These are phyloP conservation scores for Chlamydomonas sphaeroides DNA, from an alignment of 139 green algal species.

Conservation along the genomic window DNA sequence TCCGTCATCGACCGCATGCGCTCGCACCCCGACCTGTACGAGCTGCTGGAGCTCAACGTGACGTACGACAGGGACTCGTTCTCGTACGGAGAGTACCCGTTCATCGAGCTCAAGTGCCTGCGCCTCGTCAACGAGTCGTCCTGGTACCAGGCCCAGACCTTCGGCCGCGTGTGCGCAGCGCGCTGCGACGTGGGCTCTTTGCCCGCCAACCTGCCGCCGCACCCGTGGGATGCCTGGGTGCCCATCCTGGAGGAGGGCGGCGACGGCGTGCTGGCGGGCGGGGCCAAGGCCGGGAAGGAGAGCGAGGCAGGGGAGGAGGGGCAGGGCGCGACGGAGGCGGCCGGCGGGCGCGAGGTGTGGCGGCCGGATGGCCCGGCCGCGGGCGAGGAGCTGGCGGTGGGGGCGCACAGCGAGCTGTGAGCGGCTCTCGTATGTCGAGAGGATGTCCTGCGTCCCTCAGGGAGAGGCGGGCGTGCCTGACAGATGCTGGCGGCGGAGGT, in stretches of 20 bases:
- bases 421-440: too few relatives aligned
- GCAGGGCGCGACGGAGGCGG: too few relatives aligned
- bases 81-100: background rate
- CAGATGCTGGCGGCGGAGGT: too few relatives aligned
- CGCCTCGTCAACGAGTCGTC: background rate
- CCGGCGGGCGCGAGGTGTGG: too few relatives aligned
- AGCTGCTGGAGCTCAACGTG: conserved; percentile 45
- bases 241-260: background rate
- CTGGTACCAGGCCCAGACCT: conserved; percentile 27
- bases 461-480: too few relatives aligned
- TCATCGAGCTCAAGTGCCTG: conserved; percentile 32
- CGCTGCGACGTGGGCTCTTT: background rate
- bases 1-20: background rate
- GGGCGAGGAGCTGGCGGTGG: too few relatives aligned
- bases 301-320: too few relatives aligned
- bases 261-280: too few relatives aligned
- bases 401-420: too few relatives aligned
- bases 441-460: too few relatives aligned
- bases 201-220: conserved; percentile 7
- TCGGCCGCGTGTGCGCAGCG: conserved; percentile 43
- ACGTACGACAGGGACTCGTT: conserved; percentile 36
- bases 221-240: conserved; percentile 43
- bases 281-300: too few relatives aligned
- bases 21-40: background rate
- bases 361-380: too few relatives aligned